Evolutionary conservation across 768 basidiomycete species (phyloP).

Genomic region (Atractiella rhizophila): DNA sequence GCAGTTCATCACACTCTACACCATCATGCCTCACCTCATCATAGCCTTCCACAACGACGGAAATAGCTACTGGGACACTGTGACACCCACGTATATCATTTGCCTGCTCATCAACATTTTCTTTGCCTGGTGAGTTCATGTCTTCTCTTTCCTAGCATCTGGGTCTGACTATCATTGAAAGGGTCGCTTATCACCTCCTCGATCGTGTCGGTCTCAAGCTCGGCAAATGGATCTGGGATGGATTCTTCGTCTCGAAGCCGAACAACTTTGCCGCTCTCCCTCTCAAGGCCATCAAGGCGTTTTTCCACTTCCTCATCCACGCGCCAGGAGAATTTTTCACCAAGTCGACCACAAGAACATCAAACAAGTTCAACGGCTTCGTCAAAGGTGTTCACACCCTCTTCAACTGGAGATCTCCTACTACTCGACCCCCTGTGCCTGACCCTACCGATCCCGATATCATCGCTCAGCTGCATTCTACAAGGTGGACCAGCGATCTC

Average conservation of each 20-base stretch:
- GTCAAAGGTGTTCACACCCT: background rate
- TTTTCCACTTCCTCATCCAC: conserved; percentile 11
- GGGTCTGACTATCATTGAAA: background rate
- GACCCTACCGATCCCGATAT: conserved; percentile 18
- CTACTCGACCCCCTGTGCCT: conserved; percentile 15
- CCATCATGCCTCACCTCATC: conserved; percentile 18
- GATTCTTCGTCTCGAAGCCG: conserved; percentile 19
- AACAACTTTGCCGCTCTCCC: conserved; percentile 16
- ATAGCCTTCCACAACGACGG: conserved; percentile 15
- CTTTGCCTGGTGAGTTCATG: conserved; percentile 13
- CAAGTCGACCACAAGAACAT: no score
- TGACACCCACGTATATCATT: conserved; percentile 18
- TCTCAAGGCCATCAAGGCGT: conserved; percentile 12
- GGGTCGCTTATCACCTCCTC: conserved; percentile 19
- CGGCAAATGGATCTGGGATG: conserved; percentile 20
- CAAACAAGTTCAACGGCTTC: conserved; percentile 5
- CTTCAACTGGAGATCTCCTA: conserved; percentile 18
- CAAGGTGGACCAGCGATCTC: conserved; percentile 18
- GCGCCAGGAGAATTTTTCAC: conserved; percentile 13
- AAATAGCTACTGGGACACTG: conserved; percentile 15
- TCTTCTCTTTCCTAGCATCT: background rate
- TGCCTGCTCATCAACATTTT: conserved; percentile 19
- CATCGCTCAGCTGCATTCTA: conserved; percentile 19
- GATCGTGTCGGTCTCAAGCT: conserved; percentile 19
- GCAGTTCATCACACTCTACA: conserved; percentile 20